Evolutionary conservation across 805 yeast species (phyloP).

Genomic region (Metschnikowia lochheadii): DNA sequence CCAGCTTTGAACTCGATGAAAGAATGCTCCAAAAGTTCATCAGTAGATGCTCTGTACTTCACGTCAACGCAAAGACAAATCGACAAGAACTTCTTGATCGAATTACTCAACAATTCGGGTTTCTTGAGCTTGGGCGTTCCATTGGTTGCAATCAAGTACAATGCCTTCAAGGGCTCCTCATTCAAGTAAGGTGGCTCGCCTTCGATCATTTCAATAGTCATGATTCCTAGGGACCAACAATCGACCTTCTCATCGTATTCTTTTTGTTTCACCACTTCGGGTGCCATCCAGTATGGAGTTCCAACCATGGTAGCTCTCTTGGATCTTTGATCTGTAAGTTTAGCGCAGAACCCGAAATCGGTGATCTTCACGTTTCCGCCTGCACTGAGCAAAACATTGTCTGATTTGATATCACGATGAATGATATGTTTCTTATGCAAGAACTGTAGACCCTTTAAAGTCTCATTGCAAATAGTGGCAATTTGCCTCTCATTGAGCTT

Average conservation of each 20-base stretch:
- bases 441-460: constrained; percentile 86
- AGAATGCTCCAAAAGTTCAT: constrained; percentile 75
- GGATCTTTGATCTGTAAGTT: constrained; percentile 64
- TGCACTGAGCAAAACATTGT: constrained; percentile 42
- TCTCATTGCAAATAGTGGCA: constrained; percentile 85
- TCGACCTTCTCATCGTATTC: constrained; percentile 81
- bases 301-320: constrained; percentile 86
- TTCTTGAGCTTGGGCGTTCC: constrained; percentile 74
- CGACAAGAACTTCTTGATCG: constrained; percentile 80
- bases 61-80: constrained; percentile 95
- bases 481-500: constrained; percentile 82
- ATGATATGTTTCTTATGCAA: constrained; percentile 89
- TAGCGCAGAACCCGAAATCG: constrained; percentile 54
- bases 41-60: constrained; percentile 83
- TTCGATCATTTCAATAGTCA: constrained; percentile 86
- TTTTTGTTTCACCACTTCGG: constrained; percentile 76
- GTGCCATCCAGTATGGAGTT: constrained; percentile 90
- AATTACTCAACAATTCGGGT: constrained; percentile 65
- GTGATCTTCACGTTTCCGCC: constrained; percentile 43
- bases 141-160: constrained; percentile 71
- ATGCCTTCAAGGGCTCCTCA: constrained; percentile 74
- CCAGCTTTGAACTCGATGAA: constrained; percentile 63
- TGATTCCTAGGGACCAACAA: constrained; percentile 79
- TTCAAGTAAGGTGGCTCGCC: constrained; percentile 82
- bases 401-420: constrained; percentile 54